Percentiles rank a stretch among this genome's conserved stretches.
These are phyloP conservation scores for Hyaloscypha hepaticicola DNA, from an alignment of 495 filamentous ascomycete species.

Conservation along the genomic window DNA sequence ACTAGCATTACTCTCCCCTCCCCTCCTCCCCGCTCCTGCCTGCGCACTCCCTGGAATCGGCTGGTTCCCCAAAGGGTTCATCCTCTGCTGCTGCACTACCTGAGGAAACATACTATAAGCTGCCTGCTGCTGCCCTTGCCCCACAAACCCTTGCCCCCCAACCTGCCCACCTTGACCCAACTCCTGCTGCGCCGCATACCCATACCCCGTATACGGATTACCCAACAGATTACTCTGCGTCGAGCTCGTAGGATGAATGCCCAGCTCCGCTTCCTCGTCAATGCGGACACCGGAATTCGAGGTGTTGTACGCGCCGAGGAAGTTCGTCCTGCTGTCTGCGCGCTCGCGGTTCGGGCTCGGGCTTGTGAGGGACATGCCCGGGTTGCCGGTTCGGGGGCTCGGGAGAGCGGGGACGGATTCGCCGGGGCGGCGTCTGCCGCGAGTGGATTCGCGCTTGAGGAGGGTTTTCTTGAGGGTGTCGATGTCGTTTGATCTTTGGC, in stretches of 20 bases:
- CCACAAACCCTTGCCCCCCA: no score
- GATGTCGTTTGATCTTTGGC: slow-evolving; percentile 33
- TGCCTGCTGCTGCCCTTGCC: neutral
- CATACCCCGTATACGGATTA: neutral
- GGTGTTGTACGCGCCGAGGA: neutral
- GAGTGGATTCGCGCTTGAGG: slow-evolving; percentile 39
- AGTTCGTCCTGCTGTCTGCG: neutral
- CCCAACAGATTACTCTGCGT: neutral
- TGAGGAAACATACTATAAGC: neutral
- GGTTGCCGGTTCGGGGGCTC: neutral
- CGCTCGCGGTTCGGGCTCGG: slow-evolving; percentile 10
- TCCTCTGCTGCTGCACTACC: neutral
- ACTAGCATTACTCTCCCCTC: neutral
- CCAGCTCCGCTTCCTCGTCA: slow-evolving; percentile 30
- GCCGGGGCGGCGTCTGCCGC: slow-evolving; percentile 37
- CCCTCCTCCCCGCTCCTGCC: neutral
- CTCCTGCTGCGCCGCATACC: neutral
- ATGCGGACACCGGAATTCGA: no score
- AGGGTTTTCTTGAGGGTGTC: slow-evolving; percentile 39
- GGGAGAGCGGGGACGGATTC: slow-evolving; percentile 16
- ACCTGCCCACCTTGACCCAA: no score
- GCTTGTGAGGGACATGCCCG: slow-evolving; percentile 14
- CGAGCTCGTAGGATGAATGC: slow-evolving; percentile 1
- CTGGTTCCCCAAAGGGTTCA: neutral
- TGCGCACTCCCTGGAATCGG: neutral